phyloP scores from a whole-genome alignment of 2,329 filamentous ascomycete species.

The Fusarium robinianum region DNA sequence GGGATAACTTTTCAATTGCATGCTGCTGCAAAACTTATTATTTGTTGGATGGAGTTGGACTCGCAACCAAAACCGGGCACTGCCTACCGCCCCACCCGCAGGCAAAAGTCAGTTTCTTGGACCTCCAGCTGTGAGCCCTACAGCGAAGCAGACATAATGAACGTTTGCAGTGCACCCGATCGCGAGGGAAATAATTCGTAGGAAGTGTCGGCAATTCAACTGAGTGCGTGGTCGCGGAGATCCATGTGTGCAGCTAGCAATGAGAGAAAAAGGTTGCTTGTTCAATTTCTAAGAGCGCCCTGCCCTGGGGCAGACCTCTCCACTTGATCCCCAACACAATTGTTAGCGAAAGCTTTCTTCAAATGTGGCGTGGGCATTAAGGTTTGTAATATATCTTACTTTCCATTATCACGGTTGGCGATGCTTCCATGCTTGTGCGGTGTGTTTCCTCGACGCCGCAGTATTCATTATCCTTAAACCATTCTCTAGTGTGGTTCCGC shows the following conservation, averaged over 20 bases:
- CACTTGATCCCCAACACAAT: neutral
- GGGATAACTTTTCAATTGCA: constrained; percentile 14
- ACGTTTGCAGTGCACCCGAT: constrained; percentile 5
- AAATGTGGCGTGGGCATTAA: neutral
- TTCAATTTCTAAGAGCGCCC: neutral
- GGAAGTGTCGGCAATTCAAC: constrained; percentile 2
- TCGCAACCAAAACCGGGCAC: constrained; percentile 1
- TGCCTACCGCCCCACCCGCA: neutral
- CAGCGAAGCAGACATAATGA: constrained; percentile 8
- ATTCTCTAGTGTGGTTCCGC: neutral
- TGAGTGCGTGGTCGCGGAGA: neutral
- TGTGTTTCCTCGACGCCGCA: neutral
- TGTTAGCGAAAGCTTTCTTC: neutral
- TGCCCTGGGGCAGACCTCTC: neutral
- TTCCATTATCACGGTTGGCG: neutral
- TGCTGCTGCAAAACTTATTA: constrained; percentile 11
- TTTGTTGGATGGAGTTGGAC: constrained; percentile 13
- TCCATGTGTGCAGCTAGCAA: constrained; percentile 1
- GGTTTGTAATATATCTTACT: neutral
- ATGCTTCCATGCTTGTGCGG: neutral
- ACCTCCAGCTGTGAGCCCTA: constrained; percentile 6
- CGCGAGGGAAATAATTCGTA: constrained; percentile 3
- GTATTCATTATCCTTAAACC: neutral
- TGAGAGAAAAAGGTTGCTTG: neutral
- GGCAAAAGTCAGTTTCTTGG: constrained; percentile 8